Conservation (phyloP, 306 rosid species). For the Prunus fruticosa region DNA sequence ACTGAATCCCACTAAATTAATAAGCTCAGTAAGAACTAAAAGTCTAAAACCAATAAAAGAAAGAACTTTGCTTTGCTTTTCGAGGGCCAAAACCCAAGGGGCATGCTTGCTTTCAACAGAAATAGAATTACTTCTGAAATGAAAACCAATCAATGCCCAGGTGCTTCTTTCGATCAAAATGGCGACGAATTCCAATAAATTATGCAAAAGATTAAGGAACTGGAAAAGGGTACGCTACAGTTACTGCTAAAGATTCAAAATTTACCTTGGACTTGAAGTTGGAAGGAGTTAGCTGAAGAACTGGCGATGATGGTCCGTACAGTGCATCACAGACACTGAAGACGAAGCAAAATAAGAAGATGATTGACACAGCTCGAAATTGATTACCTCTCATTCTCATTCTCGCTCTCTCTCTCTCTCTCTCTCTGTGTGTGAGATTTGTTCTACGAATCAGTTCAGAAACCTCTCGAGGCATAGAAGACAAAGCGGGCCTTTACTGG, state of each 20-base stretch:
- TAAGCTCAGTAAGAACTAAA: neutral
- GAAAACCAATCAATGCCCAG: slow-evolving; percentile 20
- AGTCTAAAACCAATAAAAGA: neutral
- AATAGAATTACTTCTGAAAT: neutral
- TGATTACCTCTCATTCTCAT: slow-evolving; percentile 25
- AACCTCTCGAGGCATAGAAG: slow-evolving; percentile 26
- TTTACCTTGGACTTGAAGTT: slow-evolving; percentile 96
- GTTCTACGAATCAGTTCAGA: slow-evolving; percentile 22
- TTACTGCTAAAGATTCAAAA: neutral
- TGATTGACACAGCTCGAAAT: slow-evolving; percentile 23
- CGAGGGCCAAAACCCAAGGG: neutral
- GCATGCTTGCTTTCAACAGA: neutral
- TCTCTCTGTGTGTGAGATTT: neutral
- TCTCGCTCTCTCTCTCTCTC: neutral
- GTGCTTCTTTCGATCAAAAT: slow-evolving; percentile 12
- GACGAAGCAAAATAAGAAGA: slow-evolving; percentile 26
- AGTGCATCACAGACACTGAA: slow-evolving; percentile 58
- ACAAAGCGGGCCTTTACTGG: neutral
- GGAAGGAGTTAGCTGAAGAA: slow-evolving; percentile 82
- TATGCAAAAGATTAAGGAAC: slow-evolving; percentile 8
- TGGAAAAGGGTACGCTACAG: neutral
- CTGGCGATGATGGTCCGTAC: slow-evolving; percentile 89
- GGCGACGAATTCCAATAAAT: neutral
- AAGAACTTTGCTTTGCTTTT: neutral
- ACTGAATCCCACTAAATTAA: neutral